These are phyloP conservation scores for Trifolium fragiferum DNA, from an alignment of 306 rosid genomes.

Conservation along the genomic window DNA sequence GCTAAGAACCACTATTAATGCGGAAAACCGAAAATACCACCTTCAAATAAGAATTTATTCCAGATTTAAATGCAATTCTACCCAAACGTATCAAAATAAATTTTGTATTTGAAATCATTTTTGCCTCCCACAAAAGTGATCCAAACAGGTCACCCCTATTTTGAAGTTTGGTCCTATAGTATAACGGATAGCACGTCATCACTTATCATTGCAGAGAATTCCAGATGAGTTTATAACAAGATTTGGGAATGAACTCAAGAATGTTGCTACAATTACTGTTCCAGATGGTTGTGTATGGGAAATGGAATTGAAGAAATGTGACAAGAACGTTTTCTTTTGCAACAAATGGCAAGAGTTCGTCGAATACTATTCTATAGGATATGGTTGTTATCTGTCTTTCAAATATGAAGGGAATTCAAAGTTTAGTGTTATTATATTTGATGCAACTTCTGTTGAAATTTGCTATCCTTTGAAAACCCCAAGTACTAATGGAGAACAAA, in stretches of 20 bases:
- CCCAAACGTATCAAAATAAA: too few species aligned
- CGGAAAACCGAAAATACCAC: too few species aligned
- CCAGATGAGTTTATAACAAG: conserved; percentile 41
- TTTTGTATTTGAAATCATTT: too few species aligned
- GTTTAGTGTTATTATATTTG: not conserved
- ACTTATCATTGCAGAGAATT: conserved; percentile 31
- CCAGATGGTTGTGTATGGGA: conserved; percentile 34
- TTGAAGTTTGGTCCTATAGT: too few species aligned
- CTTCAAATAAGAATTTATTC: too few species aligned
- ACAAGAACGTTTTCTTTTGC: not conserved
- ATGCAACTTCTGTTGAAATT: not conserved
- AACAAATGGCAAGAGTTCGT: not conserved
- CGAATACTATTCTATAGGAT: not conserved
- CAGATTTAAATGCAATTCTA: too few species aligned
- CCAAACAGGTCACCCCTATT: too few species aligned
- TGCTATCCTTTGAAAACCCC: not conserved
- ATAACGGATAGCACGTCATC: not conserved
- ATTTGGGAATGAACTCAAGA: conserved; percentile 38
- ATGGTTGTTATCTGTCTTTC: not conserved
- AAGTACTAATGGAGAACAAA: too few species aligned
- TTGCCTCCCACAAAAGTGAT: too few species aligned
- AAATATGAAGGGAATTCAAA: not conserved
- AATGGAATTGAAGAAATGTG: conserved; percentile 13
- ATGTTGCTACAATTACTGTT: conserved; percentile 29
- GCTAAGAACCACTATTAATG: too few species aligned